phyloP scores from a whole-genome alignment of 139 green algal genomes.

The Auxenochlorella protothecoides region DNA sequence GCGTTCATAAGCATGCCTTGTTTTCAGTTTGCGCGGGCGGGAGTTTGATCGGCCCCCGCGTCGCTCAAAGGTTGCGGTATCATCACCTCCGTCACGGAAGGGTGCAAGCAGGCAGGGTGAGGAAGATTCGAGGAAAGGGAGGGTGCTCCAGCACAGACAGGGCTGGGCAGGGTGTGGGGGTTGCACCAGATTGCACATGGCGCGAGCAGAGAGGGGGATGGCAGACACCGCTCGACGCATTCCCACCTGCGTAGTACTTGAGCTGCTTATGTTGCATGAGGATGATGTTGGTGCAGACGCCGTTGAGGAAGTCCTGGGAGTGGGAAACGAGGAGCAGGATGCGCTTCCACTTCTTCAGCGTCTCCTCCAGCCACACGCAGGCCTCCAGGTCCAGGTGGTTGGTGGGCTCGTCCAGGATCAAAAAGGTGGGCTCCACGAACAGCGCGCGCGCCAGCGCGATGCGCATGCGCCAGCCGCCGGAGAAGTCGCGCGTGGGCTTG shows the following conservation, averaged over 20 bases:
- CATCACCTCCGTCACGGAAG: too few species aligned
- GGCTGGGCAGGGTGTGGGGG: neutral
- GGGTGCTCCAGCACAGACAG: neutral
- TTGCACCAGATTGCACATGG: too few species aligned
- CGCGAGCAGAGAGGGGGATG: too few species aligned
- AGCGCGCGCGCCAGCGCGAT: conserved; percentile 86
- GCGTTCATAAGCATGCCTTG: conserved; percentile 16
- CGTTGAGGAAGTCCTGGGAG: conserved; percentile 93
- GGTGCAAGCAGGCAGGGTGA: neutral
- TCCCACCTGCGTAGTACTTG: conserved; percentile 71
- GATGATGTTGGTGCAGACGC: conserved; percentile 96
- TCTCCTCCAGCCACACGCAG: conserved; percentile 95
- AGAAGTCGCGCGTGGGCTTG: conserved; percentile 81
- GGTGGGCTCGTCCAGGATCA: conserved; percentile 78
- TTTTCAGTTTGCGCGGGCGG: conserved; percentile 15
- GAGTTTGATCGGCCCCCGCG: conserved; percentile 21
- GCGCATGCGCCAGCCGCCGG: conserved; percentile 92
- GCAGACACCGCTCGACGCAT: neutral
- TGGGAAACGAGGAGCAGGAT: conserved; percentile 87
- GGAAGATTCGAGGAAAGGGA: neutral
- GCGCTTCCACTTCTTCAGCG: conserved; percentile 80
- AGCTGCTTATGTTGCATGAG: conserved; percentile 85
- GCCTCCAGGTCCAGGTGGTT: conserved; percentile 62
- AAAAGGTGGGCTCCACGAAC: conserved; percentile 81
- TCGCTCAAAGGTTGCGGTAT: conserved; percentile 1